A percentile compares a stretch with the other conserved stretches of the same genome.
phyloP scores from a whole-genome alignment of 176 grass and related monocot genomes.

The Pontederia paniculata region DNA sequence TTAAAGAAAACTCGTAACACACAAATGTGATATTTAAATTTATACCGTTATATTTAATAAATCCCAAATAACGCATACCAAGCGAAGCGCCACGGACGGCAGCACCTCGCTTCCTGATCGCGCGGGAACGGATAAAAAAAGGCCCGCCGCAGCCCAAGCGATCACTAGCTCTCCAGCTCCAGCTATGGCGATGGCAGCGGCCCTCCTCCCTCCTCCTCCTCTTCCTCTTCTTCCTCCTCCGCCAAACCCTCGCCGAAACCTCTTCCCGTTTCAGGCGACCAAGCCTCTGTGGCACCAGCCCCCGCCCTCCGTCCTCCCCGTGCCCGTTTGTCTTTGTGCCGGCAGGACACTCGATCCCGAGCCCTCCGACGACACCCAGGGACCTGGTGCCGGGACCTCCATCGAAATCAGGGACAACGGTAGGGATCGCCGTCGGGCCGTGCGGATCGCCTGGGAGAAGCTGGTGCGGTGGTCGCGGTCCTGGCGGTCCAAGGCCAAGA shows the following conservation, averaged over 20 bases:
- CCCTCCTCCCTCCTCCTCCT: background rate
- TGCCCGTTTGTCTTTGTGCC: constrained; percentile 22
- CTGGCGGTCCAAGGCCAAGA: constrained; percentile 44
- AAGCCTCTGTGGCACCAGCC: constrained; percentile 3
- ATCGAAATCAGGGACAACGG: constrained; percentile 13
- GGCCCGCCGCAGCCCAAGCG: background rate
- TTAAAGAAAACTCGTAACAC: too few relatives aligned
- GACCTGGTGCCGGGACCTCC: background rate
- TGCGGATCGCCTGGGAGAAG: constrained; percentile 88
- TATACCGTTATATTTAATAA: too few relatives aligned
- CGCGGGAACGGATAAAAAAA: background rate
- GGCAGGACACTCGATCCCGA: constrained; percentile 5
- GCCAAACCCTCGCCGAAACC: background rate
- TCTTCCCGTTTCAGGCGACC: constrained; percentile 1
- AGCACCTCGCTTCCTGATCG: too few relatives aligned
- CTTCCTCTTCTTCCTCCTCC: constrained; percentile 1
- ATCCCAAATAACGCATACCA: background rate
- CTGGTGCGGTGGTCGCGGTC: constrained; percentile 81
- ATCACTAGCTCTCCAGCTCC: background rate
- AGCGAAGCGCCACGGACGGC: background rate
- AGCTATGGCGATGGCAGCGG: constrained; percentile 7
- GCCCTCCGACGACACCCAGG: background rate
- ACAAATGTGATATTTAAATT: too few relatives aligned
- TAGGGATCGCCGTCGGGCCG: constrained; percentile 36
- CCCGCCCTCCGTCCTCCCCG: constrained; percentile 17